Evolutionary conservation across 2,329 filamentous ascomycete genomes (phyloP).

Genomic region (Colletotrichum magnum): DNA sequence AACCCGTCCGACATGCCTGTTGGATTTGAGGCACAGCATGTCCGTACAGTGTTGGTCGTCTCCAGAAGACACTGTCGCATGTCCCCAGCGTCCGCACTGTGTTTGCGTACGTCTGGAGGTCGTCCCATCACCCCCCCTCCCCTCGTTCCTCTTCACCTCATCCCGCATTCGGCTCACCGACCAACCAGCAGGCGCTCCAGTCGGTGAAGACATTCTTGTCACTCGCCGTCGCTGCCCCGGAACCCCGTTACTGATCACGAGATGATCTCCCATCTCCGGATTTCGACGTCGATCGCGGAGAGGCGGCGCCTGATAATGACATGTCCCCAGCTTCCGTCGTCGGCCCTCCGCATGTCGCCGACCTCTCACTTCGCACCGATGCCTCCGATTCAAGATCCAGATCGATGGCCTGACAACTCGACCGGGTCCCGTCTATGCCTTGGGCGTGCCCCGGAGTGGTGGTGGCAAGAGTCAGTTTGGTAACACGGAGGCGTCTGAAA

Average conservation of each 20-base stretch:
- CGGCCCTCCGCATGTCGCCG: not conserved
- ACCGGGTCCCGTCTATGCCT: constrained; percentile 1
- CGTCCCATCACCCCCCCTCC: constrained; percentile 8
- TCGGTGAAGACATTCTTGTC: constrained; percentile 4
- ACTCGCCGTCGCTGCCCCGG: constrained; percentile 3
- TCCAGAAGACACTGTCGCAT: not conserved
- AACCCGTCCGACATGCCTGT: not conserved
- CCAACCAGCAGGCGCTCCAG: too few species aligned
- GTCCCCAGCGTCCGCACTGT: constrained; percentile 15
- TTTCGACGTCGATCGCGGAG: constrained; percentile 24
- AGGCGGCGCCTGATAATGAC: constrained; percentile 13
- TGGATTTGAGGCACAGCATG: not conserved
- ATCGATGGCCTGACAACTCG: constrained; percentile 24
- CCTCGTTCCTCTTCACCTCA: constrained; percentile 16
- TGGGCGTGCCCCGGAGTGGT: constrained; percentile 5
- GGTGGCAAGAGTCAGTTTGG: constrained; percentile 35
- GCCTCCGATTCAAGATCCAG: not conserved
- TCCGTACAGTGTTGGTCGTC: constrained; percentile 4
- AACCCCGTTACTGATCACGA: constrained; percentile 17
- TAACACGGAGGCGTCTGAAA: constrained; percentile 35
- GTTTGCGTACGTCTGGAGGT: constrained; percentile 12
- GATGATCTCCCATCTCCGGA: constrained; percentile 27
- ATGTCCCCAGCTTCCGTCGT: not conserved
- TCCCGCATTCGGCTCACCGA: constrained; percentile 22
- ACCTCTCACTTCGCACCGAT: not conserved